Evolutionary conservation across 345 rosid genomes (phyloP).

Genomic region (Bruguiera parviflora): DNA sequence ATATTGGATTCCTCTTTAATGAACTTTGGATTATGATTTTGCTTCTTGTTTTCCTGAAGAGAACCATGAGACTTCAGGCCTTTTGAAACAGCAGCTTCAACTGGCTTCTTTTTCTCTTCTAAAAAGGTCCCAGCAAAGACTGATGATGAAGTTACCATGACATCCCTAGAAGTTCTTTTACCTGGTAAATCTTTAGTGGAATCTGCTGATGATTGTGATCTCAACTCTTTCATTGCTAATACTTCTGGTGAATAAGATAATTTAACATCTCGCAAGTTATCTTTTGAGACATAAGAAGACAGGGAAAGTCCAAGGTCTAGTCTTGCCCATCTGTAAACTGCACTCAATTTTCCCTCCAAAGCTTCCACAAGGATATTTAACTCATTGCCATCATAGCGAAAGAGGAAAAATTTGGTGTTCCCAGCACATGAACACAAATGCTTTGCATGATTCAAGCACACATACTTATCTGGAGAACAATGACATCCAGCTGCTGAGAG

Average conservation of each 20-base stretch:
- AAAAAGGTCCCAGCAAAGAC: conserved; percentile 15
- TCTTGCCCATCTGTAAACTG: conserved; percentile 97
- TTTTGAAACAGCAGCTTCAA: conserved; percentile 28
- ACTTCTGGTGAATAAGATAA: conserved; percentile 39
- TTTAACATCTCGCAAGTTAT: conserved; percentile 38
- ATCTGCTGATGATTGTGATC: conserved; percentile 32
- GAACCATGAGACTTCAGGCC: conserved; percentile 24
- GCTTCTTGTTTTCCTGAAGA: conserved; percentile 2
- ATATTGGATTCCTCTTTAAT: conserved; percentile 31
- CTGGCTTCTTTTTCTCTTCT: conserved; percentile 30
- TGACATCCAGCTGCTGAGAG: conserved; percentile 92
- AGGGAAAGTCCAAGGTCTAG: conserved; percentile 91
- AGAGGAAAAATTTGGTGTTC: conserved; percentile 69
- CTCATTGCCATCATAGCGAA: conserved; percentile 77
- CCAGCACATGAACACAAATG: conserved; percentile 75
- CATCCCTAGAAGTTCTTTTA: conserved; percentile 37
- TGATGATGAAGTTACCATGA: conserved; percentile 24
- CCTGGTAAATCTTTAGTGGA: conserved; percentile 35
- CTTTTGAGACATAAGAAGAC: conserved; percentile 49
- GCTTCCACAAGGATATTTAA: conserved; percentile 91
- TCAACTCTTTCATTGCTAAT: conserved; percentile 27
- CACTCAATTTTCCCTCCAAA: conserved; percentile 90
- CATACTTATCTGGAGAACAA: conserved; percentile 85
- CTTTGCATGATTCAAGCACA: conserved; percentile 85
- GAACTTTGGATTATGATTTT: conserved; percentile 13